Evolutionary conservation across 139 green algal species (phyloP), one percentile per base, ranked within the genome.

Genomic region (Coelastrella sp.): DNA sequence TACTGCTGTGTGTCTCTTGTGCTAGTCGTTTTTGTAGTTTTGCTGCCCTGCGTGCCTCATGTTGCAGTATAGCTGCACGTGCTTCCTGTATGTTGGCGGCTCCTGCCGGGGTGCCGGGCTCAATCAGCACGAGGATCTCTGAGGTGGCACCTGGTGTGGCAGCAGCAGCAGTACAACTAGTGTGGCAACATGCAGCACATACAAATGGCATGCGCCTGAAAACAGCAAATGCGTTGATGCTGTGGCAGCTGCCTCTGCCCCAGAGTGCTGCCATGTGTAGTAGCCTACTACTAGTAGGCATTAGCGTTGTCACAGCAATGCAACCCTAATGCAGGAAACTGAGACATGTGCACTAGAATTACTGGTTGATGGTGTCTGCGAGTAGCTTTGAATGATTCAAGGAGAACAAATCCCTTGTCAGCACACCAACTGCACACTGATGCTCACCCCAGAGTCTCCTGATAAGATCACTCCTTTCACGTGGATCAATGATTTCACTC

Each of bases 31-130:
- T 32, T 5, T 77, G 77, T 19, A 88, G 65, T 73, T 91, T 91
- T 58, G 71, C 91, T 73, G 78, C 74, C 5, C 75, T 47, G 66
- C 88, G 13, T 57, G 78, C 87, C 85, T 92, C 90, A 17, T 71
- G 32, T 16, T 75, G n/a, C 66, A 94, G 89, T 20, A 94, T 17
- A 16, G 87, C 84, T 61, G 79, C 64, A 14, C 96, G 90, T 4
- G 95, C 95, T 57, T 94, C 84, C 22, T 86, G 75, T 22, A 98
- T 92, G 86, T 91, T 88, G 0, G 89, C 84, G 0, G 88, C 94
- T 5, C 96, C 96, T 5, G 90, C 56, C 2, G 95, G 96, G 0
- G 96, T 98, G 64, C 96, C 96, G 3, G 96, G 96, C 93, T 98
- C 96, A 4, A 98, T 80, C 54, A 98, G 90, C 20, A 98, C 90